These are phyloP conservation scores for Globisporangium camurandrum DNA, from an alignment of 352 stramenopile species.

Conservation along the genomic window DNA sequence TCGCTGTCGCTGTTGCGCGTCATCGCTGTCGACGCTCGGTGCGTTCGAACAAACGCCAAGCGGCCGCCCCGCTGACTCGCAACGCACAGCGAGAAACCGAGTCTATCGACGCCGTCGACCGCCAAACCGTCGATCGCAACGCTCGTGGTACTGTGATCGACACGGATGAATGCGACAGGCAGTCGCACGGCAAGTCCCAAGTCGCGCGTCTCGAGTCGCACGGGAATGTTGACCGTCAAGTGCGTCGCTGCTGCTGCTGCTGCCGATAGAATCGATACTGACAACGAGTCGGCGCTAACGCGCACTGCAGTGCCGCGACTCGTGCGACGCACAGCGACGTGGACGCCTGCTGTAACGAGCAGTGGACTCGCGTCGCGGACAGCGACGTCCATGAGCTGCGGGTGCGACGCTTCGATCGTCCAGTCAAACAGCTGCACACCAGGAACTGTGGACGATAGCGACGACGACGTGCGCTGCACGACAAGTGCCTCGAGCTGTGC, in stretches of 20 bases:
- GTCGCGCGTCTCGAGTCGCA: constrained; percentile 4
- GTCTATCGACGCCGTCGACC: constrained; percentile 9
- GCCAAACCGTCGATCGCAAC: constrained; percentile 5
- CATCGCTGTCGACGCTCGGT: no score
- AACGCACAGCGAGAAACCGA: constrained; percentile 7
- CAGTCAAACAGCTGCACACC: constrained; percentile 2
- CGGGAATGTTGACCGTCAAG: background rate
- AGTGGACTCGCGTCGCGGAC: background rate
- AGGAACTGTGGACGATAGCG: background rate
- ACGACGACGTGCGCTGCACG: background rate
- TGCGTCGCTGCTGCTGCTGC: background rate
- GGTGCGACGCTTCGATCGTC: constrained; percentile 10
- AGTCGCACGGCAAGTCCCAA: constrained; percentile 6
- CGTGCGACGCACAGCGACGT: constrained; percentile 1
- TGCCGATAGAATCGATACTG: constrained; percentile 3
- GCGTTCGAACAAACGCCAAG: constrained; percentile 5
- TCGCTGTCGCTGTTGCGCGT: background rate
- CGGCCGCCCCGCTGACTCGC: background rate
- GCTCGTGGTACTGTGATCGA: constrained; percentile 3
- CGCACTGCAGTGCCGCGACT: constrained; percentile 4
- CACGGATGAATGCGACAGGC: constrained; percentile 3
- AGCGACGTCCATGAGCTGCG: constrained; percentile 1
- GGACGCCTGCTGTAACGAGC: background rate
- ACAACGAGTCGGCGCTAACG: constrained; percentile 3
- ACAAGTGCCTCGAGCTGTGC: background rate